Base-by-base conservation (phyloP, 371 early-diverging fungal genomes). In the Coemansia sp. region DNA sequence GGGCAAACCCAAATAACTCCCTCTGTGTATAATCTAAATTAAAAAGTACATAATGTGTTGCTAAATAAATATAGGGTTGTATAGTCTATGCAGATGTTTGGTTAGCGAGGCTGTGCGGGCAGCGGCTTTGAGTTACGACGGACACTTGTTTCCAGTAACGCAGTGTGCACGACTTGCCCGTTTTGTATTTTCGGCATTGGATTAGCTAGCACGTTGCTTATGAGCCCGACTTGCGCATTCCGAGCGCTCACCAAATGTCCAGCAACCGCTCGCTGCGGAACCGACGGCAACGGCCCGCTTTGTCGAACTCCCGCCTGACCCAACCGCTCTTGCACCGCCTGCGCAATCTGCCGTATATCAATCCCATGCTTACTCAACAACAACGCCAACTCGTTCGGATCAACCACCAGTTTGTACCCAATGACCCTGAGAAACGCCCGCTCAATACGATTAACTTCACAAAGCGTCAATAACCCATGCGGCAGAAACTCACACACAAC, bases 381-480 rank as follows among this genome's bases (percentile, higher is more conserved):
- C 42, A 71, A 39, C 7, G 76, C 72, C n/a, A 76, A 55, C 27
- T 76, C 76, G 26, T 76, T 61, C 1, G 71, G 76, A 5, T 71
- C 71, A 21, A 77, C 77, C 6, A 69, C 29, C 24, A 77, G 59
- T 59, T 72, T 72, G 66, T 74, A 80, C 55, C 57, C 58, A 14
- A 78, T 69, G 7, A 71, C 60, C 13, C 39, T 52, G 13, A 80
- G 60, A 51, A 80, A 80, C 40, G 80, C 77, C 2, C 80, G 55
- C 51, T 80, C 80, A 63, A 79, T 75, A n/a, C 74, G 60, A 39
- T 79, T 78, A 21, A 80, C 66, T 6, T 78, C 80, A 7, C 66
- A 58, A 50, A 71, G 13, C 8, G 67, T 27, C 59, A 80, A 18
- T 27, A 71, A 48, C 10, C 67, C 67, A 0, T 14, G 56, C 1